Conservation (phyloP, 192 early-diverging fungal genomes). For the Coemansia sp. region DNA sequence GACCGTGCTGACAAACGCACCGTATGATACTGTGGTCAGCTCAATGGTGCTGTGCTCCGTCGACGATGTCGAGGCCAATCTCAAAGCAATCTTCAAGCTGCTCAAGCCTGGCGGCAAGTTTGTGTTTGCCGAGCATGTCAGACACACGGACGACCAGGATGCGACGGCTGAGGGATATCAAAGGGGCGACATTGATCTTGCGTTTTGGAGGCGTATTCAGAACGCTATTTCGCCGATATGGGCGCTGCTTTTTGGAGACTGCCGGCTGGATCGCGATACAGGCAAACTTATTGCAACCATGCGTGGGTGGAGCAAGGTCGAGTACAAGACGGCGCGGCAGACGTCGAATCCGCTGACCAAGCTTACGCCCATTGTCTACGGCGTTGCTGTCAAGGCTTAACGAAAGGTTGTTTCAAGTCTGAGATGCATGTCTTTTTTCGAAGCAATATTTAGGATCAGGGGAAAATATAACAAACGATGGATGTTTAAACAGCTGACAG, state of each 20-base stretch:
- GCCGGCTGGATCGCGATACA: slow-evolving; percentile 29
- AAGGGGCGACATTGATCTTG: slow-evolving; percentile 7
- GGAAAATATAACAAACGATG: no score
- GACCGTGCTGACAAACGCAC: slow-evolving; percentile 20
- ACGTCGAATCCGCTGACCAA: slow-evolving; percentile 1
- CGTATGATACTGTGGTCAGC: slow-evolving; percentile 27
- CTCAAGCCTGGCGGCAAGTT: slow-evolving; percentile 35
- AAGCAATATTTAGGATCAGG: no score
- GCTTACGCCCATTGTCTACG: slow-evolving; percentile 28
- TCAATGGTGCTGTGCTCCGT: slow-evolving; percentile 47
- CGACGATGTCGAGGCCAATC: slow-evolving; percentile 15
- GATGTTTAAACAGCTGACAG: no score
- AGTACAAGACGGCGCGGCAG: slow-evolving; percentile 9
- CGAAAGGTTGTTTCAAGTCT: no score
- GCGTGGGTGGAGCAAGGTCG: slow-evolving; percentile 21
- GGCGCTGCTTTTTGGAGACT: slow-evolving; percentile 22
- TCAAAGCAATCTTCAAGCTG: slow-evolving; percentile 21
- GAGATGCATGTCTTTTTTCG: no score
- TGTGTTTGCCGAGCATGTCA: slow-evolving; percentile 45
- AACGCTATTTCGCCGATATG: slow-evolving; percentile 10
- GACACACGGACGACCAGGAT: slow-evolving; percentile 21
- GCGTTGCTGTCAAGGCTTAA: slow-evolving; percentile 23
- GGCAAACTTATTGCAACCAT: slow-evolving; percentile 12
- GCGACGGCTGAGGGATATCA: slow-evolving; percentile 4
- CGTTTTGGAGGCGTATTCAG: slow-evolving; percentile 19